phyloP scores from a whole-genome alignment of 2,329 filamentous ascomycete species.

The Ceratocystiopsis minuta region DNA sequence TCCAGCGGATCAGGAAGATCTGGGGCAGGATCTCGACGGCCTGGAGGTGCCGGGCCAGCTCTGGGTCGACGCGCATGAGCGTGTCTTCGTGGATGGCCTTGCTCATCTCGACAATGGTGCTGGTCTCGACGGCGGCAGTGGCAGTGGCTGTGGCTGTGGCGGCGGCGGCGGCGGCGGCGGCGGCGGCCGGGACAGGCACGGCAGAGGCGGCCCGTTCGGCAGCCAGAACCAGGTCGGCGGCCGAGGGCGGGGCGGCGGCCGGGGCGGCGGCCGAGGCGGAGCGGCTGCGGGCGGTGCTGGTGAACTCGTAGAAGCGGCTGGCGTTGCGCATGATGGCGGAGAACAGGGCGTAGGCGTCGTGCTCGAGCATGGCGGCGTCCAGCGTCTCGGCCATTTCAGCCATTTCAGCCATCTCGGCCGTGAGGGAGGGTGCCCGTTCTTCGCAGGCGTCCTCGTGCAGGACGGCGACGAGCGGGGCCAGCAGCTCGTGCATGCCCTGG shows the following conservation, averaged over 20 bases:
- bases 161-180: not conserved
- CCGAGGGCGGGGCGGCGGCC: not conserved
- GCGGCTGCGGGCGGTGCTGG: slow-evolving; percentile 18
- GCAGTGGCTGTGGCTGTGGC: not conserved
- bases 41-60: slow-evolving; percentile 47
- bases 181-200: not conserved
- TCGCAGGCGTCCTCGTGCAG: slow-evolving; percentile 51
- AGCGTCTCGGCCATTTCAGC: slow-evolving; percentile 44
- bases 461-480: slow-evolving; percentile 77
- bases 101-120: slow-evolving; percentile 69
- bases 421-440: slow-evolving; percentile 20
- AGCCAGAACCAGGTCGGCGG: too few relatives aligned
- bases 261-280: slow-evolving; percentile 7
- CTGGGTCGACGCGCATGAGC: slow-evolving; percentile 37
- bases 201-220: not conserved
- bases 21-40: slow-evolving; percentile 84
- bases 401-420: slow-evolving; percentile 21
- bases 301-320: slow-evolving; percentile 64
- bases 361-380: slow-evolving; percentile 60
- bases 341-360: slow-evolving; percentile 79
- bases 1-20: slow-evolving; percentile 93
- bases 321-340: slow-evolving; percentile 74
- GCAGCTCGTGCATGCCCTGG: slow-evolving; percentile 96
- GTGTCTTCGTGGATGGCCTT: slow-evolving; percentile 72
- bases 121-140: slow-evolving; percentile 18